Conservation (phyloP, 192 early-diverging fungal species). For the Coemansia sp. region DNA sequence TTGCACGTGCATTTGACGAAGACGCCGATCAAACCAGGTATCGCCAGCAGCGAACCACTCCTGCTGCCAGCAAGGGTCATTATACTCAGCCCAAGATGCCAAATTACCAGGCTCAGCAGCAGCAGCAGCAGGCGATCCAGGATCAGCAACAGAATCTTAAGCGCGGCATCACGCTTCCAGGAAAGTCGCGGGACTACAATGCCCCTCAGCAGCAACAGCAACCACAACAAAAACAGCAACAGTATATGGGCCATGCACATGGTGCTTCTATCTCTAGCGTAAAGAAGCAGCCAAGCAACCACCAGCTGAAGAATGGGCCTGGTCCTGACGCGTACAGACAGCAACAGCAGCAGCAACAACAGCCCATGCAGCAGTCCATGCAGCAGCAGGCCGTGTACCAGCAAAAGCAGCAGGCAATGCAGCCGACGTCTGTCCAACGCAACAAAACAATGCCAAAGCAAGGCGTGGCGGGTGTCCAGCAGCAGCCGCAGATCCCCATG, state of each 20-base stretch:
- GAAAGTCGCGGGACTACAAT: conserved; percentile 15
- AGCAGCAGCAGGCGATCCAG: conserved; percentile 35
- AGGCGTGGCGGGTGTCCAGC: conserved; percentile 12
- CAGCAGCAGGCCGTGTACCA: conserved; percentile 10
- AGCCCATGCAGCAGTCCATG: conserved; percentile 16
- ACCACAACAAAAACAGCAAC: conserved; percentile 23
- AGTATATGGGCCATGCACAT: conserved; percentile 12
- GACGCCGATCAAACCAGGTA: conserved; percentile 47
- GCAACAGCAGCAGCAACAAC: conserved; percentile 26
- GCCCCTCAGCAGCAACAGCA: conserved; percentile 26
- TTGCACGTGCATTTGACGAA: conserved; percentile 42
- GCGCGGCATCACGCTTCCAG: conserved; percentile 44
- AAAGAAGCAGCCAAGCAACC: conserved; percentile 48
- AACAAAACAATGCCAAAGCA: conserved; percentile 42
- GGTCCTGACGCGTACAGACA: conserved; percentile 32
- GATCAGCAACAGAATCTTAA: conserved; percentile 41
- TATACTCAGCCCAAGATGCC: conserved; percentile 37
- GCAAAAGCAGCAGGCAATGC: conserved; percentile 19
- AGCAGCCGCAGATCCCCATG: conserved; percentile 28
- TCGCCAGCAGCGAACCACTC: conserved; percentile 44
- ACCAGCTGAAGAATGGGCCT: conserved; percentile 45
- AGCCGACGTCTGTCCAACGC: conserved; percentile 33
- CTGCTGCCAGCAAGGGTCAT: conserved; percentile 26
- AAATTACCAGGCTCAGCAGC: conserved; percentile 27
- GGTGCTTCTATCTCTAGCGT: conserved; percentile 14